Evolutionary conservation across 140 eudicot genomes (phyloP).

Genomic region (Cichorium intybus): DNA sequence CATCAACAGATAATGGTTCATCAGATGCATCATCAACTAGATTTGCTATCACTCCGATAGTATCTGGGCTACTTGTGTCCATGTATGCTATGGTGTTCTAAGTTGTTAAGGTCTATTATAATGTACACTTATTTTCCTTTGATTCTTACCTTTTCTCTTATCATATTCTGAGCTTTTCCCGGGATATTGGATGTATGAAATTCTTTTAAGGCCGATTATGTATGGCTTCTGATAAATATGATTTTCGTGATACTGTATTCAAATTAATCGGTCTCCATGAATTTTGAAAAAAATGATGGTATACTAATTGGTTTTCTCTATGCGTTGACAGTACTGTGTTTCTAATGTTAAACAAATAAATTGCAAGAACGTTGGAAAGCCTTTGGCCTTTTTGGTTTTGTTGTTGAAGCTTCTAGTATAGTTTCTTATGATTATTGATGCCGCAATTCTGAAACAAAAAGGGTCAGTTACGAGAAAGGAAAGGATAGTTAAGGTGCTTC

Average conservation of each 20-base stretch:
- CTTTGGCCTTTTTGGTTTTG: too few species aligned
- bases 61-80: slow-evolving; percentile 32
- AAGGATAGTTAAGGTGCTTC: too few species aligned
- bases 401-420: too few species aligned
- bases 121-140: slow-evolving; percentile 1
- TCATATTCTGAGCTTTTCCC: slow-evolving; percentile 10
- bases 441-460: too few species aligned
- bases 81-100: slow-evolving; percentile 23
- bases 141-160: neutral
- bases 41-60: slow-evolving; percentile 32
- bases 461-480: too few species aligned
- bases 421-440: too few species aligned
- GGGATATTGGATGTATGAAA: slow-evolving; percentile 9
- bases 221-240: slow-evolving; percentile 15
- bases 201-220: slow-evolving; percentile 13
- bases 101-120: neutral
- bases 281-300: too few species aligned
- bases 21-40: slow-evolving; percentile 50
- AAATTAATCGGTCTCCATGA: too few species aligned
- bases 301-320: too few species aligned
- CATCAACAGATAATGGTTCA: slow-evolving; percentile 54
- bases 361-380: too few species aligned
- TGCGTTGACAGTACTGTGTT: too few species aligned
- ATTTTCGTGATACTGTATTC: neutral
- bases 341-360: too few species aligned